Base-by-base conservation (phyloP, 2,329 filamentous ascomycete species). In the Fusarium humuli region DNA sequence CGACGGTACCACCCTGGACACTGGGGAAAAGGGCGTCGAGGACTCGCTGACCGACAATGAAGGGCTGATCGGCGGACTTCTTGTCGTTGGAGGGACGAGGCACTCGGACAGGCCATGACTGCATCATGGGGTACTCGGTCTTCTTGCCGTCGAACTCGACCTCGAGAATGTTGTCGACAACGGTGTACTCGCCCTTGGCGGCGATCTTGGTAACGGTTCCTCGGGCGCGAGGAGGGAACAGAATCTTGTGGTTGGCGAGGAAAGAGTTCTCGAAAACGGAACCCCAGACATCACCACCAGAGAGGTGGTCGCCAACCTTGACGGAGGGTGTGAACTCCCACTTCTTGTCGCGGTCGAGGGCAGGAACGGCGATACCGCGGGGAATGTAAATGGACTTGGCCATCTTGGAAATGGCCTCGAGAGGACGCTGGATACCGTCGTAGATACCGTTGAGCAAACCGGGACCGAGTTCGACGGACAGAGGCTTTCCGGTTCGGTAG, bases 401-500 rank as follows among this genome's bases (percentile, higher is more conserved):
- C 50, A 88, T 83, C 42, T 91, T 85, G 74, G 93, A 86, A 77
- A 99, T 99, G 73, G 89, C 90, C 83, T 91, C 91, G 76, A 99
- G 90, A 53, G 96, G 96, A 79, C 96, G 91, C 83, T 99, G 96
- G 77, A 99, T 99, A 85, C 96, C 96, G 81, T 99, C 96, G 87
- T 98, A 99, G 82, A 99, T 99, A 74, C 96, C 98, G 84, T 98
- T 95, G 88, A 99, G 94, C 81, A 99, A 86, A 80, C 96, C 96
- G 70, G 96, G 96, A 53, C 96, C 96, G 49, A 99, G 91, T 83
- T 99, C 96, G 82, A 99, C 96, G 62, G 96, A 98, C 59, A 99
- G 86, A 70, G 96, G 96, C 87, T 98, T 98, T 81, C 94, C 93
- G 61, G 95, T 98, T 77, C 95, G 90, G 67, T 84, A 77, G 73